Evolutionary conservation across 148 eudicot genomes (phyloP), one percentile per base, ranked within the genome.

Genomic region (Rhododendron henanense): DNA sequence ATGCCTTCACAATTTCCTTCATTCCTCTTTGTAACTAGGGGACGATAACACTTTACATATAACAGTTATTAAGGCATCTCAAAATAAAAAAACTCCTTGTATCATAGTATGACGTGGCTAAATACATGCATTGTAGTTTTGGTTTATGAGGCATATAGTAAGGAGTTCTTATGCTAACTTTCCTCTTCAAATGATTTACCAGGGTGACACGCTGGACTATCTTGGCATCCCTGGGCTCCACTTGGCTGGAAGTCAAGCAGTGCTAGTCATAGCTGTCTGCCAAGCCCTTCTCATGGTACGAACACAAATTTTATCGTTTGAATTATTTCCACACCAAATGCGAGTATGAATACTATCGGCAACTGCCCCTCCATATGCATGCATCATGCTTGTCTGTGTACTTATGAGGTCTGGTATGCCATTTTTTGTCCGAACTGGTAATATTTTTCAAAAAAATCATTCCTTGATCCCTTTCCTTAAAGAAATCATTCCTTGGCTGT

Each of bases 141-240:
- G 41, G 74, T 55, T 59, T 59, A 55, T 3, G 77, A 85, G 82
- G 83, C 77, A 57, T 59, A 51, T 76, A 7, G 41, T 16, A 39
- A 78, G 82, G 35, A 77, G 39, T 44, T 55, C 18, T 18, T 28
- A 18, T 73, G 57, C n/a, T 75, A 28, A 14, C 23, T 69, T 65
- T 78, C 10, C 61, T 79, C 51, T 37, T 82, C 78, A 6, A 47
- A 55, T 45, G 48, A 81, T 82, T 86, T 44, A 65, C 84, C 90
- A 97, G 98, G 99, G 99, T 74, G 96, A 95, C 79, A 95, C 99
- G 50, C 91, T 97, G 81, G 99, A 97, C 87, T 97, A 95, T 87
- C 98, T 97, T 81, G 99, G 99, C 89, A 97, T 97, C 88, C 97
- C 99, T 78, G 98, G 99, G 79, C 90, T 97, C 85, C 99, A 97